Evolutionary conservation across 352 stramenopile species (phyloP), one percentile per base, ranked within the genome.

Genomic region (Pythium folliculosum): DNA sequence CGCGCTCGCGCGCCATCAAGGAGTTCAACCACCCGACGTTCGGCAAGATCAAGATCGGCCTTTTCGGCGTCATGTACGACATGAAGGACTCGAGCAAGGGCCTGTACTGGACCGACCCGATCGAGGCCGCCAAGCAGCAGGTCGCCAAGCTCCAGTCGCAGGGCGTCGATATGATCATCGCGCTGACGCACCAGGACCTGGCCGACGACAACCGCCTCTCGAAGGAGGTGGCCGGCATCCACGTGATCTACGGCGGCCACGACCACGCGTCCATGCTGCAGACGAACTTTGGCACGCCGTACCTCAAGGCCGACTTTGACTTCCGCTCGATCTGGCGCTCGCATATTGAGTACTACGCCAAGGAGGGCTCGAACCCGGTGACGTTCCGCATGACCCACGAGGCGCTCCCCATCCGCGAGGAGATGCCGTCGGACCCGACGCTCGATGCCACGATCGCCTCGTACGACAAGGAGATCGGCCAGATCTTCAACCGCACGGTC

Each of bases 21-120:
- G 76, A 69, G 21, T 69, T 92, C 51, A 76, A 53, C 3, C 50
- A 86, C 60, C 32, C 68, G 1, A 68, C 54, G 35, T 77, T 81
- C 35, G 82, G 82, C 44, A 63, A 68, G 40, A 72, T 93, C 64
- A 82, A 76, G 19, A 77, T 93, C 52, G 84, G 84, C 13, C 47
- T 91, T 40, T 90, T 90, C 44, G 84, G 82, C 30, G 73, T 93
- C 71, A 89, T 93, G 81, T 92, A 92, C 74, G 72, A 91, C 72
- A 88, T 91, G 77, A 70, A 91, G 48, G 74, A 84, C 51, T 63
- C 77, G 22, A 88, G 73, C 58, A 89, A 88, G 67, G 82, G 76
- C 0, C 38, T 90, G 30, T 84, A 78, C 72, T 92, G 84, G 84
- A 70, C 71, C 30, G 84, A 93, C 63, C 82, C 81, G 21, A 82